phyloP scores from a whole-genome alignment of 192 early-diverging fungal species.

The Funneliformis geosporum region DNA sequence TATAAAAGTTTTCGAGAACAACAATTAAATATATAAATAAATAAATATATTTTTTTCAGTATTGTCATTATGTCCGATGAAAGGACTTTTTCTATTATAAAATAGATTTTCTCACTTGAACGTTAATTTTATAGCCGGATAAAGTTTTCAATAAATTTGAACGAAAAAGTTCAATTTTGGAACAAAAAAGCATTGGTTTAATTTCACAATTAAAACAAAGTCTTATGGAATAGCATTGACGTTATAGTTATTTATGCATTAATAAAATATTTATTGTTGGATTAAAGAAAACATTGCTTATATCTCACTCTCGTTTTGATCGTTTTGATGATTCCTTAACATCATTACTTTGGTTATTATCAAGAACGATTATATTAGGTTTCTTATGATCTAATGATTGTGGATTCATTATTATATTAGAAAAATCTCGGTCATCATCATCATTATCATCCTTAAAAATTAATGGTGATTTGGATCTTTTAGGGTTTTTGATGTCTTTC shows the following conservation, averaged over 20 bases:
- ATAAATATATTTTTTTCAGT: too few relatives aligned
- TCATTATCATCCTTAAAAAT: background rate
- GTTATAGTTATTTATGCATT: conserved; percentile 77
- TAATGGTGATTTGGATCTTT: background rate
- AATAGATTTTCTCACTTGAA: background rate
- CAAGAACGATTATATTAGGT: background rate
- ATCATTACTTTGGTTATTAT: background rate
- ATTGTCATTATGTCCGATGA: conserved; percentile 54
- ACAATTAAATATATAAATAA: too few relatives aligned
- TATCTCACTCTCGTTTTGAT: too few relatives aligned
- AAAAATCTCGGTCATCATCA: background rate
- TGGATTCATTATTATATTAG: background rate
- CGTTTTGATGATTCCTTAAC: too few relatives aligned
- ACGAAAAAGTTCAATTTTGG: background rate
- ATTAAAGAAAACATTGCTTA: conserved; percentile 3
- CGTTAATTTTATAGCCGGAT: background rate
- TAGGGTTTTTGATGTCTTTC: background rate
- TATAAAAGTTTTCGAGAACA: too few relatives aligned
- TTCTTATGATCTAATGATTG: background rate
- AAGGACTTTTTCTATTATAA: background rate
- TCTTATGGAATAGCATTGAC: conserved; percentile 91
- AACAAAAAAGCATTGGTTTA: background rate
- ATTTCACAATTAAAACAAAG: conserved; percentile 39
- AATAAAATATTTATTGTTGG: conserved; percentile 66
- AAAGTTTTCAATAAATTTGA: background rate